These are phyloP conservation scores for Helicostylum pulchrum DNA, from an alignment of 192 early-diverging fungal species.

Conservation along the genomic window DNA sequence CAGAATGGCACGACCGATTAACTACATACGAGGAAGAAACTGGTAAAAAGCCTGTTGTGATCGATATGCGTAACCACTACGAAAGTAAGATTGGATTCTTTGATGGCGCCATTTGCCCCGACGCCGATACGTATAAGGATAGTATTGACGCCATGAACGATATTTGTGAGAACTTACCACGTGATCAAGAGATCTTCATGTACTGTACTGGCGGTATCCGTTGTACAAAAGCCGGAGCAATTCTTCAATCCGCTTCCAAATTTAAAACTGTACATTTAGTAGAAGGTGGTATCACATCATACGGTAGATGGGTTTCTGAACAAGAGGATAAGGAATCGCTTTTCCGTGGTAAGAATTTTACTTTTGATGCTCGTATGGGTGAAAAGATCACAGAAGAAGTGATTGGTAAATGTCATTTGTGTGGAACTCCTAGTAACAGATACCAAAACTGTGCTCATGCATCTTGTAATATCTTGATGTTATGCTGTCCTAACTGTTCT, in stretches of 20 bases:
- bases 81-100: slow-evolving; percentile 74
- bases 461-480: slow-evolving; percentile 69
- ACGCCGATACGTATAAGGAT: slow-evolving; percentile 71
- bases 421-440: slow-evolving; percentile 57
- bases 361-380: slow-evolving; percentile 75
- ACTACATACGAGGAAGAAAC: slow-evolving; percentile 29
- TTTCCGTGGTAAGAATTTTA: slow-evolving; percentile 77
- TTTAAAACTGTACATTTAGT: slow-evolving; percentile 67
- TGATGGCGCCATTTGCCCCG: slow-evolving; percentile 62
- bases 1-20: slow-evolving; percentile 64
- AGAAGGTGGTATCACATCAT: slow-evolving; percentile 73
- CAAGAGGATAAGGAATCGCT: slow-evolving; percentile 47
- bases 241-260: slow-evolving; percentile 58
- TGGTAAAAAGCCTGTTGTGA: slow-evolving; percentile 47
- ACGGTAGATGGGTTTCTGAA: slow-evolving; percentile 57
- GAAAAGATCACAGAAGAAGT: slow-evolving; percentile 69
- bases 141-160: slow-evolving; percentile 63
- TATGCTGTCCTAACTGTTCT: slow-evolving; percentile 61
- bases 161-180: slow-evolving; percentile 47
- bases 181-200: slow-evolving; percentile 70
- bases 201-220: slow-evolving; percentile 82
- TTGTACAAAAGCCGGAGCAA: slow-evolving; percentile 76
- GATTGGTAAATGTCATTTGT: slow-evolving; percentile 62
- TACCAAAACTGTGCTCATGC: slow-evolving; percentile 72
- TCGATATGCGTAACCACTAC: slow-evolving; percentile 82